Conservation (phyloP, 306 rosid species). For the Prunus mume region DNA sequence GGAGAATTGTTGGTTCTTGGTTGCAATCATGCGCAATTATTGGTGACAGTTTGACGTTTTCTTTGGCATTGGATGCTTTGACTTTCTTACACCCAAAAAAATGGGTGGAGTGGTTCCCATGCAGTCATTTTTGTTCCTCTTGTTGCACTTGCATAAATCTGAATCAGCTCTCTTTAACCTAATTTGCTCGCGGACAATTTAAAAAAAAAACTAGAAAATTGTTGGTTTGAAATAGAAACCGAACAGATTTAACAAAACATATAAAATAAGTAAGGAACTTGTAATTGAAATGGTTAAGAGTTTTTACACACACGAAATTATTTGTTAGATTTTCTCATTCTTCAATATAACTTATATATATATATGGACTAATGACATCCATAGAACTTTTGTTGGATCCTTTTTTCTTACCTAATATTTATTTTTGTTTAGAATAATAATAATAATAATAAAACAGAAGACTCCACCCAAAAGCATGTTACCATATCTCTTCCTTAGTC, state of each 20-base stretch:
- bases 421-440: too few species aligned
- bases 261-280: not conserved
- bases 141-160: not conserved
- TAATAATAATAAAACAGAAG: not conserved
- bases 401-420: not conserved
- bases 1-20: conserved; percentile 35
- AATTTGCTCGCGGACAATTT: not conserved
- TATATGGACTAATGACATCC: too few species aligned
- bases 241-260: not conserved
- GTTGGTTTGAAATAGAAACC: not conserved
- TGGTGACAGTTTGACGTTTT: conserved; percentile 58
- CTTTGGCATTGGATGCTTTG: conserved; percentile 31
- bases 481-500: not conserved
- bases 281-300: too few species aligned
- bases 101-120: not conserved
- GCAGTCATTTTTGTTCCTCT: not conserved
- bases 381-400: too few species aligned
- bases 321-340: too few species aligned
- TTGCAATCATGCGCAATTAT: conserved; percentile 53
- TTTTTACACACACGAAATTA: too few species aligned
- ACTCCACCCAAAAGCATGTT: not conserved
- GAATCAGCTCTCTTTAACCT: not conserved
- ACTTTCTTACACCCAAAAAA: not conserved
- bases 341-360: too few species aligned
- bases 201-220: not conserved